phyloP scores from a whole-genome alignment of 2,329 filamentous ascomycete species.

The Ophiostoma novo-ulmi region DNA sequence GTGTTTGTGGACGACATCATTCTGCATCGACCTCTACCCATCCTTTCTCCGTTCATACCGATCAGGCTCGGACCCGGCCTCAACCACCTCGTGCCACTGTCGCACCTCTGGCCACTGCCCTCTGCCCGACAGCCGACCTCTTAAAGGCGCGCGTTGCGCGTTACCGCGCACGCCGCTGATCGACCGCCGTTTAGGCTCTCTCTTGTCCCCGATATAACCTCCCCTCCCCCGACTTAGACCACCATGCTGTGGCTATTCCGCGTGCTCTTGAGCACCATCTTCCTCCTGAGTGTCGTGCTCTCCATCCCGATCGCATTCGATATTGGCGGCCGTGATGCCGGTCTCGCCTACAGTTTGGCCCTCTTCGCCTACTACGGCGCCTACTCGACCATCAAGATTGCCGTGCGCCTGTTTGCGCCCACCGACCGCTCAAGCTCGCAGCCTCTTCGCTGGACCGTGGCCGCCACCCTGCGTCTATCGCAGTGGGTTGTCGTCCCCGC shows the following conservation, averaged over 20 bases:
- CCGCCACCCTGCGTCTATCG: constrained; percentile 63
- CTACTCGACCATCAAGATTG: constrained; percentile 72
- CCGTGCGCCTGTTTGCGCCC: constrained; percentile 46
- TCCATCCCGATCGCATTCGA: constrained; percentile 97
- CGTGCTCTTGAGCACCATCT: constrained; percentile 72
- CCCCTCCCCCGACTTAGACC: neutral
- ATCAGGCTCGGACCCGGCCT: constrained; percentile 2
- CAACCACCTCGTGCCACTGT: neutral
- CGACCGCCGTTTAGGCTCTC: neutral
- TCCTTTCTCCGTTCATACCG: neutral
- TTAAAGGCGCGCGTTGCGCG: constrained; percentile 23
- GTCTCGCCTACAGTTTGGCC: constrained; percentile 85
- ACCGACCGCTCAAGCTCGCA: constrained; percentile 57
- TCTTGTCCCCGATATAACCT: neutral
- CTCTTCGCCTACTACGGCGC: constrained; percentile 87
- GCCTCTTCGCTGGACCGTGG: constrained; percentile 65
- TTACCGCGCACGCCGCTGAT: constrained; percentile 20
- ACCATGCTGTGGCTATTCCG: constrained; percentile 77
- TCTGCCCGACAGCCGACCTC: neutral
- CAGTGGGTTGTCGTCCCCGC: constrained; percentile 85
- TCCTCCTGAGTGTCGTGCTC: constrained; percentile 87
- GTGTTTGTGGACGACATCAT: neutral
- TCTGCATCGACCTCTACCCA: neutral
- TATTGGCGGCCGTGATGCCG: constrained; percentile 90
- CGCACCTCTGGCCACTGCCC: neutral